Evolutionary conservation across 179 eudicot species (phyloP).

Genomic region (Camellia oleifera): DNA sequence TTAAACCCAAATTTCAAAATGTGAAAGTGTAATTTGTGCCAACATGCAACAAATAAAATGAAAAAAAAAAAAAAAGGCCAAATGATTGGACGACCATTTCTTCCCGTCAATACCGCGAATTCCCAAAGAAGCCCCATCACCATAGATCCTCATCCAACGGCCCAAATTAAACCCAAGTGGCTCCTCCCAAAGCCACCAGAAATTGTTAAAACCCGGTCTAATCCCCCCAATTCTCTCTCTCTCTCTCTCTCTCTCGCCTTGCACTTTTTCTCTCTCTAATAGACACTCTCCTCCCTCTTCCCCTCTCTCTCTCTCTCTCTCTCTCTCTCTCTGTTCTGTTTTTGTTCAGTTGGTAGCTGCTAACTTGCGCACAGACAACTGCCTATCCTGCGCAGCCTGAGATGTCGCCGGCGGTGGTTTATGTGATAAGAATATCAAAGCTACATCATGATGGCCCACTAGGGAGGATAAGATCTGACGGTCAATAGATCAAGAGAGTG

Average conservation of each 20-base stretch:
- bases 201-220: slow-evolving; percentile 23
- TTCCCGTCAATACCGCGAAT: slow-evolving; percentile 35
- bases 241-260: not conserved
- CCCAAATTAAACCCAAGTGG: slow-evolving; percentile 22
- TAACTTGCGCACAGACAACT: slow-evolving; percentile 16
- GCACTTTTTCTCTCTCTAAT: slow-evolving; percentile 18
- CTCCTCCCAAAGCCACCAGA: slow-evolving; percentile 8
- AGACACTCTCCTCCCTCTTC: not conserved
- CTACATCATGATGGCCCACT: slow-evolving; percentile 26
- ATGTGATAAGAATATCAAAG: slow-evolving; percentile 26
- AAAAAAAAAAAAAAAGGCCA: not conserved
- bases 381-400: slow-evolving; percentile 24
- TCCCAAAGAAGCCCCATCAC: slow-evolving; percentile 24
- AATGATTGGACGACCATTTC: slow-evolving; percentile 39
- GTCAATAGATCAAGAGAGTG: not conserved
- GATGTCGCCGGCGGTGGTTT: slow-evolving; percentile 33
- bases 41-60: slow-evolving; percentile 13
- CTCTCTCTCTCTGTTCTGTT: not conserved
- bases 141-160: slow-evolving; percentile 37
- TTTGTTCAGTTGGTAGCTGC: not conserved
- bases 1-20: too few species aligned
- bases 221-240: not conserved
- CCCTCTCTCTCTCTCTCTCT: not conserved
- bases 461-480: slow-evolving; percentile 2
- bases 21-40: slow-evolving; percentile 21